Evolutionary conservation across 2,329 filamentous ascomycete genomes (phyloP), one percentile per base, ranked within the genome.

Genomic region (Ophiostoma novo-ulmi): DNA sequence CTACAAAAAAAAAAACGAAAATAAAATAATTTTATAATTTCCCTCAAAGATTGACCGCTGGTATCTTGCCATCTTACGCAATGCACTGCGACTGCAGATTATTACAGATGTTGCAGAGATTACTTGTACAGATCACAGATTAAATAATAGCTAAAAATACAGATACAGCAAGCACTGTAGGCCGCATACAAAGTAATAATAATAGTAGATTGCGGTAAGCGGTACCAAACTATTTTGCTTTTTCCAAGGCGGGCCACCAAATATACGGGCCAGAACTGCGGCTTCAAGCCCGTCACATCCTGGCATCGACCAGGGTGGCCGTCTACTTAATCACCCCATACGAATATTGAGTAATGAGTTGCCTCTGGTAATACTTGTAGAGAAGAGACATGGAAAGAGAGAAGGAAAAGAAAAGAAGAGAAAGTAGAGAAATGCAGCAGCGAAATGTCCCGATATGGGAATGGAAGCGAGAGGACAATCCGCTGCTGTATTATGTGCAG

Each of bases 281-380:
- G 52, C 52, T 58, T 5, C 52, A 58, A 58, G 52, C 22, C 52
- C 52, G n/a, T 58, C 52, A 26, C 22, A 48, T 48, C 44, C 44
- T 48, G 44, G 44, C 22, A 31, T 5, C 52, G 52, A 58, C 52
- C 52, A 58, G 52, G 52, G 52, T 58, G 1, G n/a, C 4, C 13
- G n/a, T 58, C 52, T 26, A 14, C 52, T 58, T 58, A n/a, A n/a
- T 48, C 41, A 55, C 48, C 52, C 52, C 52, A 58, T 58, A 58
- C 52, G 22, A 58, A 31, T 58, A 58, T 13, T 31, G 22, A 22
- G 52, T 22, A 58, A 58, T 58, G 22, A 22, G 52, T 22, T 58
- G 20, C 48, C 52, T 48, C 17, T 26, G 48, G n/a, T 26, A 58
- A 26, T 14, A 20, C 20, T 48, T 48, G 44, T 48, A 35, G 58